Conservation (phyloP, 2,329 filamentous ascomycete species). For the Lasiodiplodia sp. region DNA sequence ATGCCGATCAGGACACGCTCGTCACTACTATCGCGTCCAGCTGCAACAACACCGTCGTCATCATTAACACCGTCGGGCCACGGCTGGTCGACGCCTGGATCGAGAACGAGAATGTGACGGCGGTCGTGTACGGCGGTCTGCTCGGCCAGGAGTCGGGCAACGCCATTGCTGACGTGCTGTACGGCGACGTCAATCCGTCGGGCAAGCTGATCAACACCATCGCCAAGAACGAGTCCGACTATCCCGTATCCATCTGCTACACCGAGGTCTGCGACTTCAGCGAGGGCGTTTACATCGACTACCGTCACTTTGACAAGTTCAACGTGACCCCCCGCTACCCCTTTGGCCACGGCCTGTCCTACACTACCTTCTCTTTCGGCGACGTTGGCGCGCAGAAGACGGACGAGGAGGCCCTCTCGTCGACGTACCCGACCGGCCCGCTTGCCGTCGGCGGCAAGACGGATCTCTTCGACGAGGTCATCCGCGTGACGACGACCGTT, state of each 20-base stretch:
- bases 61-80: constrained; percentile 53
- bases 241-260: constrained; percentile 44
- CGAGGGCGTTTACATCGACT: constrained; percentile 56
- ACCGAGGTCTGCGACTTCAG: constrained; percentile 36
- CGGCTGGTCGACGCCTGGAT: constrained; percentile 28
- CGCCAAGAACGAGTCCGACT: constrained; percentile 73
- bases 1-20: constrained; percentile 52
- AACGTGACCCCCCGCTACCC: constrained; percentile 46
- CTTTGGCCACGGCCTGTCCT: constrained; percentile 29
- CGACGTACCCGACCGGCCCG: constrained; percentile 33
- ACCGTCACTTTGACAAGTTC: constrained; percentile 52
- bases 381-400: constrained; percentile 39
- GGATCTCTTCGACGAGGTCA: constrained; percentile 24
- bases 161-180: constrained; percentile 79
- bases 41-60: constrained; percentile 71
- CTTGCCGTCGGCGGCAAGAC: constrained; percentile 19
- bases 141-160: constrained; percentile 72
- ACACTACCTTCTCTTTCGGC: constrained; percentile 27
- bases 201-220: constrained; percentile 89
- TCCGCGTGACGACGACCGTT: constrained; percentile 28
- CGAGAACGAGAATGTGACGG: constrained; percentile 26
- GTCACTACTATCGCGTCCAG: constrained; percentile 75
- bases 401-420: neutral
- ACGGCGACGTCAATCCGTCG: constrained; percentile 77
- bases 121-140: constrained; percentile 23